Conservation (phyloP, 169 alveolate species). For the Hepatocystis sp. region DNA sequence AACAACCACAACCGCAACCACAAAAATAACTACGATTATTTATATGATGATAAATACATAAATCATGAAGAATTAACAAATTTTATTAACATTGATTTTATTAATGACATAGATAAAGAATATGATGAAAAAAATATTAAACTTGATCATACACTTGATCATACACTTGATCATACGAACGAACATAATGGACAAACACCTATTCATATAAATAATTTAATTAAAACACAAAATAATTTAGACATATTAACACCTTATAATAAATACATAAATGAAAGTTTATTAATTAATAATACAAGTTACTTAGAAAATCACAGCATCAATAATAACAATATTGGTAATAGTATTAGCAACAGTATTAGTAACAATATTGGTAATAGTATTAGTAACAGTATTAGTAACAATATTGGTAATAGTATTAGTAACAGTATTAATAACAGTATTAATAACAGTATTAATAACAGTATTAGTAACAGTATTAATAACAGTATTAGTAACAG, state of each 20-base stretch:
- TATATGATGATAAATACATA: too few species aligned
- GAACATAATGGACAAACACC: too few species aligned
- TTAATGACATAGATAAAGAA: constrained; percentile 62
- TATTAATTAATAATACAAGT: constrained; percentile 1
- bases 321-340: neutral
- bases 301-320: neutral
- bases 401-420: neutral
- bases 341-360: neutral
- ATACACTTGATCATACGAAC: too few species aligned
- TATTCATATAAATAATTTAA: constrained; percentile 4
- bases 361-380: constrained; percentile 5
- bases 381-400: neutral
- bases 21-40: too few species aligned
- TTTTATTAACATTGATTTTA: constrained; percentile 58
- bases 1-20: too few species aligned
- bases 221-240: neutral
- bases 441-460: neutral
- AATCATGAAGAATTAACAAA: constrained; percentile 65
- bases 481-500: neutral
- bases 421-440: neutral
- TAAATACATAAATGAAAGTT: constrained; percentile 22
- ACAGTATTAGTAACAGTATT: neutral
- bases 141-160: too few species aligned
- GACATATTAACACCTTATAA: neutral
- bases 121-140: constrained; percentile 32